Base-by-base conservation (phyloP, 2,329 filamentous ascomycete genomes). In the Cercospora sp. region DNA sequence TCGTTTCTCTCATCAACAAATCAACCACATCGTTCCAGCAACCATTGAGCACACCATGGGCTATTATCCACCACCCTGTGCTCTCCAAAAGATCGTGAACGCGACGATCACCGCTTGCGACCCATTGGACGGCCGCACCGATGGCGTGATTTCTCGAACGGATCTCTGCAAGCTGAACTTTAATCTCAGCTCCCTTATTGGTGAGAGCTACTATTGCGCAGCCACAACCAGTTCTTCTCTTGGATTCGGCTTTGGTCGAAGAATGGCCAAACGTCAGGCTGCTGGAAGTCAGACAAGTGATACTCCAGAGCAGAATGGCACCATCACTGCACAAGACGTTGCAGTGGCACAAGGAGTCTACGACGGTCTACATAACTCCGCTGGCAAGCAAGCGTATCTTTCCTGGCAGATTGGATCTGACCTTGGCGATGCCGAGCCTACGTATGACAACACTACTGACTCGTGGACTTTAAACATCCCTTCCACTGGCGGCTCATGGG, bases 21-120 rank as follows among this genome's bases (percentile, higher is more conserved):
- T 80, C 57, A 78, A 81, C 31, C 80, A 83, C 68, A 72, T 84
- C 2, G 78, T 76, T 7, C 73, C 78, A 30, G 77, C 78, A 28
- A 76, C 80, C 3, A 75, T 83, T 42, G 80, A 83, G 72, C 69
- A 78, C 64, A 78, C 75, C 0, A 66, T 77, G 13, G 75, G 74
- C 66, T 83, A 83, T 72, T 81, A 76, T 66, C 82, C 78, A 8
- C 78, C 76, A 7, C 78, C 80, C 13, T 83, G 82, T 72, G 82
- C 84, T 60, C 71, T 86, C 13, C 78, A 80, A 5, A 83, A 82
- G 74, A 85, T 87, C 48, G 79, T 84, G 20, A 87, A 86, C 72
- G 77, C 80, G 53, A 87, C 85, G 8, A 86, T 87, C 62, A 77
- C 78, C 0, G 82, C 82, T 31, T 88, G 86, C 61, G 85, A 88